Evolutionary conservation across 2,329 filamentous ascomycete genomes (phyloP).

Genomic region (Xylaria digitata): DNA sequence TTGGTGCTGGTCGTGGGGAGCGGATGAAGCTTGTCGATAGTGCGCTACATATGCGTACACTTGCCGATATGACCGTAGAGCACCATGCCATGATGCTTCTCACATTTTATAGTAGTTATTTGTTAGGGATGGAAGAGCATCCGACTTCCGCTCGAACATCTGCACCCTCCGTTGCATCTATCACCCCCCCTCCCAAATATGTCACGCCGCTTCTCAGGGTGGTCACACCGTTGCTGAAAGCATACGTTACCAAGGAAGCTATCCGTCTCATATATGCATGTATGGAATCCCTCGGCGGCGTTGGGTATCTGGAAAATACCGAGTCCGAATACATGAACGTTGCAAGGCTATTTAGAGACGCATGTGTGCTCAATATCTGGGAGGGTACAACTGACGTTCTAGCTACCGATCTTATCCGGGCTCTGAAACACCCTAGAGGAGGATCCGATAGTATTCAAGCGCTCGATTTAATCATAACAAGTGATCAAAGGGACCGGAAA

Average conservation of each 20-base stretch:
- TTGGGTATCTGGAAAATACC: constrained; percentile 56
- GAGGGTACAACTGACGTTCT: constrained; percentile 70
- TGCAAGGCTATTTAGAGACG: constrained; percentile 65
- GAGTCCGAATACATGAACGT: constrained; percentile 66
- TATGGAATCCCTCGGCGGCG: constrained; percentile 45
- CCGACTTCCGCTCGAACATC: constrained; percentile 10
- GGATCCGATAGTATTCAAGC: constrained; percentile 56
- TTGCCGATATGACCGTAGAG: constrained; percentile 59
- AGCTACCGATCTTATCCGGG: constrained; percentile 62
- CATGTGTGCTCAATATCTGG: constrained; percentile 45
- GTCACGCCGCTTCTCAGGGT: constrained; percentile 60
- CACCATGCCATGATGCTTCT: constrained; percentile 54
- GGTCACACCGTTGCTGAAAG: constrained; percentile 70
- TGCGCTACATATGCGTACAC: constrained; percentile 57
- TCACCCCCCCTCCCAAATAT: constrained; percentile 30
- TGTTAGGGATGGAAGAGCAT: constrained; percentile 49
- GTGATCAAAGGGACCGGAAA: constrained; percentile 39
- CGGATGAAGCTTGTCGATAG: constrained; percentile 55
- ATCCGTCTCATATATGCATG: constrained; percentile 37
- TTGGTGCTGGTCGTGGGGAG: constrained; percentile 49
- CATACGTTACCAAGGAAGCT: constrained; percentile 45
- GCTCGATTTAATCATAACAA: constrained; percentile 55
- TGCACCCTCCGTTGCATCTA: background rate
- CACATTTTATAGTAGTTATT: constrained; percentile 51
- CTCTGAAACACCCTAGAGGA: constrained; percentile 58